These are phyloP conservation scores for Fusarium buharicum DNA, from an alignment of 2,329 filamentous ascomycete genomes.

Conservation along the genomic window DNA sequence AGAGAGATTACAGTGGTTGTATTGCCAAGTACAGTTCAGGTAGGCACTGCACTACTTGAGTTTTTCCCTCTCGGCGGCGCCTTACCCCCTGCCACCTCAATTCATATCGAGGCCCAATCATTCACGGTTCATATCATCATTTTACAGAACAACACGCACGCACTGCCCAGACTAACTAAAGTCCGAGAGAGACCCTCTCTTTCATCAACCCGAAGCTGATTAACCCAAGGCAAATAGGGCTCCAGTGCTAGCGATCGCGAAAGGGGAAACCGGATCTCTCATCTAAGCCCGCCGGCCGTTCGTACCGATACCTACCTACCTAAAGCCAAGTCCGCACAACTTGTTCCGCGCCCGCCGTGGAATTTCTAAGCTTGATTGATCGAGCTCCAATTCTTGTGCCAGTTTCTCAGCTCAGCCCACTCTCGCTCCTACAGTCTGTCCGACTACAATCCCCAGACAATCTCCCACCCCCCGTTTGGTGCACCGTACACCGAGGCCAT, in stretches of 20 bases:
- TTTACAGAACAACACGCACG: slow-evolving; percentile 35
- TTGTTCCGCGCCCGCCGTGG: slow-evolving; percentile 41
- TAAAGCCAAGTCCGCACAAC: slow-evolving; percentile 35
- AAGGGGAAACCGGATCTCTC: slow-evolving; percentile 24
- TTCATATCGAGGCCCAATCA: slow-evolving; percentile 37
- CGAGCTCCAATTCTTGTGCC: slow-evolving; percentile 35
- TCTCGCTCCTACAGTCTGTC: slow-evolving; percentile 34
- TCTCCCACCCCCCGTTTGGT: slow-evolving; percentile 41
- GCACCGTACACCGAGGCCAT: slow-evolving; percentile 41
- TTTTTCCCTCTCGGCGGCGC: slow-evolving; percentile 34
- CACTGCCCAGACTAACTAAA: slow-evolving; percentile 23
- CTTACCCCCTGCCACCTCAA: slow-evolving; percentile 34
- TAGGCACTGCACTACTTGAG: slow-evolving; percentile 34
- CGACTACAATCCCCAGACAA: slow-evolving; percentile 41
- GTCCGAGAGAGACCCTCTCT: slow-evolving; percentile 29
- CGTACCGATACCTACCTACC: slow-evolving; percentile 7
- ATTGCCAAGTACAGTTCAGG: slow-evolving; percentile 33
- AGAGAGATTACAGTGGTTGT: slow-evolving; percentile 38
- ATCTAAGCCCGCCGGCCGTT: slow-evolving; percentile 23
- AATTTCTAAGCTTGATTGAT: slow-evolving; percentile 40
- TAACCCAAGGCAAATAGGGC: slow-evolving; percentile 35
- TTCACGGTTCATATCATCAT: slow-evolving; percentile 38
- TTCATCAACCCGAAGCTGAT: slow-evolving; percentile 39
- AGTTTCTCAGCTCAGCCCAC: slow-evolving; percentile 40
- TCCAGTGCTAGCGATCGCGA: slow-evolving; percentile 23